These are phyloP conservation scores for Cercospora sp. DNA, from an alignment of 2,329 filamentous ascomycete species.

Conservation along the genomic window DNA sequence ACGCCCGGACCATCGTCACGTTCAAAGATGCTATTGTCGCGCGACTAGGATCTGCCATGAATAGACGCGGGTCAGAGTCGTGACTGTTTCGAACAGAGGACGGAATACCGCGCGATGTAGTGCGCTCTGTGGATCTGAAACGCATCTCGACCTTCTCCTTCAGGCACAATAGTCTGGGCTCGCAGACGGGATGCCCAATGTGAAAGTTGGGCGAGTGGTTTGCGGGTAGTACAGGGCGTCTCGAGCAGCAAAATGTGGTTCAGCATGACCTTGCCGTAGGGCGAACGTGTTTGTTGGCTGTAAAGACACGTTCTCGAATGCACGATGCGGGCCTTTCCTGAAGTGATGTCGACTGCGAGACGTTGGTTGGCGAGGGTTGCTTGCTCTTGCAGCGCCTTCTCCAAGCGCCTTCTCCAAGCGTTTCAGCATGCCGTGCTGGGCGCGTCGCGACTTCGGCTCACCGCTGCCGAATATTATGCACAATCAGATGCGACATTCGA, in stretches of 20 bases:
- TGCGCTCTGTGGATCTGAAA: conserved; percentile 14
- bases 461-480: too few relatives aligned
- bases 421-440: conserved; percentile 12
- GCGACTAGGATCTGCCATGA: conserved; percentile 25
- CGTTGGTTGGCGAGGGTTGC: conserved; percentile 16
- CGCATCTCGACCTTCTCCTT: conserved; percentile 3
- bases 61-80: conserved; percentile 27
- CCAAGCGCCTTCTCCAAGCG: conserved; percentile 17
- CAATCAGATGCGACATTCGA: background rate
- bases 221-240: conserved; percentile 14
- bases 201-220: conserved; percentile 12
- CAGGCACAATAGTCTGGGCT: background rate
- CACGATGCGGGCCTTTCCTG: conserved; percentile 15
- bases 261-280: conserved; percentile 10
- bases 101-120: conserved; percentile 3
- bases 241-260: conserved; percentile 5
- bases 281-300: conserved; percentile 12
- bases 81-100: conserved; percentile 10
- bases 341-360: conserved; percentile 1
- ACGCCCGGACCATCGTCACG: conserved; percentile 18
- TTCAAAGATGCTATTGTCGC: conserved; percentile 33
- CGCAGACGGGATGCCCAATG: conserved; percentile 1
- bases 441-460: conserved; percentile 10
- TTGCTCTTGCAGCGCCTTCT: conserved; percentile 17
- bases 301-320: background rate